A percentile compares a stretch with the other conserved stretches of the same genome.
These are phyloP conservation scores for Pulveroboletus sp. DNA, from an alignment of 768 basidiomycete species.

Conservation along the genomic window DNA sequence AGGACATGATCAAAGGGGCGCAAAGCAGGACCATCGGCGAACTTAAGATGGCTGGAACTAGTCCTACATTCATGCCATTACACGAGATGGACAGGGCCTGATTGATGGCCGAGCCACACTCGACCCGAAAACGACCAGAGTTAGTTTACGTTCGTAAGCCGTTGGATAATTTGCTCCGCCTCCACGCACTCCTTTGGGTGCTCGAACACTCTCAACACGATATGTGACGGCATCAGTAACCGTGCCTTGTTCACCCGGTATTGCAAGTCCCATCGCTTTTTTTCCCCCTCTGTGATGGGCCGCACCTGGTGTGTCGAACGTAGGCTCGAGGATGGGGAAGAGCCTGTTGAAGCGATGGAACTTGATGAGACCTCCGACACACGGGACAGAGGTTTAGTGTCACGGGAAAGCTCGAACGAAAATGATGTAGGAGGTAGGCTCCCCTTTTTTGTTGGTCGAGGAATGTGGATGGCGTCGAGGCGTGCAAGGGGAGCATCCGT, in stretches of 20 bases:
- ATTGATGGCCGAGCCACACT: not conserved
- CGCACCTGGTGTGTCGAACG: conserved; percentile 9
- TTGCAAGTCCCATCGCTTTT: conserved; percentile 55
- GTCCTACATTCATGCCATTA: not conserved
- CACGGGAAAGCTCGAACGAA: conserved; percentile 12
- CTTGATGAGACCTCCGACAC: conserved; percentile 26
- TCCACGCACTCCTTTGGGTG: conserved; percentile 68
- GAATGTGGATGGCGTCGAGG: conserved; percentile 9
- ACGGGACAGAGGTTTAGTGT: conserved; percentile 1
- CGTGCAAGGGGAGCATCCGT: conserved; percentile 9
- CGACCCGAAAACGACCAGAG: not conserved
- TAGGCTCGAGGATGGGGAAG: conserved; percentile 18
- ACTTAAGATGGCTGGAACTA: not conserved
- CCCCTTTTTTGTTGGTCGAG: conserved; percentile 9
- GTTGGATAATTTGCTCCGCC: conserved; percentile 39
- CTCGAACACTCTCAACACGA: conserved; percentile 63
- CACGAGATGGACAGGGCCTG: not conserved
- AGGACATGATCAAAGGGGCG: not conserved
- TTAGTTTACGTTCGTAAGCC: conserved; percentile 1
- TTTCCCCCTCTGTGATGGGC: conserved; percentile 48
- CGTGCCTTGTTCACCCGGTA: conserved; percentile 59
- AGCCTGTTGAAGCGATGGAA: conserved; percentile 18
- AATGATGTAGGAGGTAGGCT: conserved; percentile 12
- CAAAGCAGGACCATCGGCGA: not conserved
- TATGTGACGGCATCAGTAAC: conserved; percentile 49